Conservation (phyloP, 495 filamentous ascomycete genomes). For the Stereocaulon alpinum region DNA sequence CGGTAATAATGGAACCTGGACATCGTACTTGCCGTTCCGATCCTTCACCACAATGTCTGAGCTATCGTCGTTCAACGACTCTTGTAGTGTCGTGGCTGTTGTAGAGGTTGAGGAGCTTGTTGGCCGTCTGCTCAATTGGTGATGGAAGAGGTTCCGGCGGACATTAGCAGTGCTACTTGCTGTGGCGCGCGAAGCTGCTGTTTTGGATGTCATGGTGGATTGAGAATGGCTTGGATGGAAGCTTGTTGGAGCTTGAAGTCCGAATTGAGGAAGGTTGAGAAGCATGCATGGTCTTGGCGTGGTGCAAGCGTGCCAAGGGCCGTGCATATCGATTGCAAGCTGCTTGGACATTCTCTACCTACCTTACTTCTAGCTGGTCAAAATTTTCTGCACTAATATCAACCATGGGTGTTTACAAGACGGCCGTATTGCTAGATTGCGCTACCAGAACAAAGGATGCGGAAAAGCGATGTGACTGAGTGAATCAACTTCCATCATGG, state of each 20-base stretch:
- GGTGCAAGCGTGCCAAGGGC: not conserved
- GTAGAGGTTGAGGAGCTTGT: conserved; percentile 36
- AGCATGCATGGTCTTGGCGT: not conserved
- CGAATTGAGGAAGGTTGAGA: not conserved
- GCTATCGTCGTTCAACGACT: conserved; percentile 34
- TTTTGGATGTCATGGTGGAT: conserved; percentile 23
- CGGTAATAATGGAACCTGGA: conserved; percentile 55
- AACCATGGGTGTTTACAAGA: too few species aligned
- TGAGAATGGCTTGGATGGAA: not conserved
- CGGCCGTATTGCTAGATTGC: not conserved
- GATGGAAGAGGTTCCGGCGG: conserved; percentile 67
- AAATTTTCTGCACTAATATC: not conserved
- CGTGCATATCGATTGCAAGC: not conserved
- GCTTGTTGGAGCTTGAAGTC: not conserved
- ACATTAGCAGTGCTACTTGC: conserved; percentile 30
- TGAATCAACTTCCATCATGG: not conserved
- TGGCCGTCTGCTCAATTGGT: conserved; percentile 57
- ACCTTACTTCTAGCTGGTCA: not conserved
- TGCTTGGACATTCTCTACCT: not conserved
- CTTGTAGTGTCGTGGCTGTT: conserved; percentile 27
- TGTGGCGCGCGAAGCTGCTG: conserved; percentile 16
- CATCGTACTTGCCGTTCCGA: conserved; percentile 60
- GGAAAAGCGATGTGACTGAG: not conserved
- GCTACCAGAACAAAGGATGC: not conserved
- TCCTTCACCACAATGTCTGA: conserved; percentile 69